Evolutionary conservation across 768 basidiomycete species (phyloP).

Genomic region (Calvatia gigantea): DNA sequence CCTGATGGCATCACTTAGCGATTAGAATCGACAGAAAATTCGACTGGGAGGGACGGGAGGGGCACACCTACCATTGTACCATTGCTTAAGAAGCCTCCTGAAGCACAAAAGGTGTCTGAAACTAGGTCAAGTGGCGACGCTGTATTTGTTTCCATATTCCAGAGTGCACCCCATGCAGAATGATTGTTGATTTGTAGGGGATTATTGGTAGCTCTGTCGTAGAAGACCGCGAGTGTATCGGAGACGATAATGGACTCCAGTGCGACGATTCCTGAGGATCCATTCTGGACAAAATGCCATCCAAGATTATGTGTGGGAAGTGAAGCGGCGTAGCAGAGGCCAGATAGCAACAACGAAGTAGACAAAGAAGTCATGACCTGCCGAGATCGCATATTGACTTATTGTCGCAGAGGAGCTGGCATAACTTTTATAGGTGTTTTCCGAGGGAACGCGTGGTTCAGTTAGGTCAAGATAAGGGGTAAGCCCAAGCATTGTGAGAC

Average conservation of each 20-base stretch:
- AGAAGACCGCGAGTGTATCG: constrained; percentile 25
- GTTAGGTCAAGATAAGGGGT: background rate
- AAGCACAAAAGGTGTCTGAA: constrained; percentile 39
- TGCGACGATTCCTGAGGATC: constrained; percentile 24
- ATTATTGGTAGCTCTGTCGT: constrained; percentile 31
- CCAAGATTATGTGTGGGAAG: background rate
- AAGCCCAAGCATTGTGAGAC: background rate
- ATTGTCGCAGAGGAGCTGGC: background rate
- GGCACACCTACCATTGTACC: constrained; percentile 37
- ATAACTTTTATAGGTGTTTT: background rate
- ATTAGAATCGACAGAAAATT: too few relatives aligned
- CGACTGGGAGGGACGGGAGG: too few relatives aligned
- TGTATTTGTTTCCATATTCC: constrained; percentile 36
- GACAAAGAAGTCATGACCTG: background rate
- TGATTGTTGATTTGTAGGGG: constrained; percentile 38
- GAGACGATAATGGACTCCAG: constrained; percentile 28
- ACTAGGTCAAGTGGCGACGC: constrained; percentile 29
- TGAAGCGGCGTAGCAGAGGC: background rate
- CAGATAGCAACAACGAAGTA: background rate
- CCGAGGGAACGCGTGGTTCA: background rate
- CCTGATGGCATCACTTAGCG: constrained; percentile 11
- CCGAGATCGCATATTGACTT: background rate
- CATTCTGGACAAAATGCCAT: constrained; percentile 27
- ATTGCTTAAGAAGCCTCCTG: constrained; percentile 37
- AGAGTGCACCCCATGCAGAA: constrained; percentile 43